Base-by-base conservation (phyloP, 768 basidiomycete species). In the Agaricus blazei region DNA sequence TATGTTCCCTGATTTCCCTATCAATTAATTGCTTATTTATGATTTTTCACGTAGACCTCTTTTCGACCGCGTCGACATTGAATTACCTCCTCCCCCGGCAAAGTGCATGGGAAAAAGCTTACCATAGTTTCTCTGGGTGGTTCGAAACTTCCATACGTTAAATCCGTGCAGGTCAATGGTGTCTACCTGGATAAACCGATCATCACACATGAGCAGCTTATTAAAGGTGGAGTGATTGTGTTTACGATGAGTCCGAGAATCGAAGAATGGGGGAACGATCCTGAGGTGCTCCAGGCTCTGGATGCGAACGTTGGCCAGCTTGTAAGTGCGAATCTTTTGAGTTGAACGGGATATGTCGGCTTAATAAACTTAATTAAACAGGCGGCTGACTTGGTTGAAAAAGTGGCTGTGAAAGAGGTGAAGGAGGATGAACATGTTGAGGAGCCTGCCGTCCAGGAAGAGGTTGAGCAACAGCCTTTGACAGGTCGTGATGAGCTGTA, bases 241-340 rank as follows among this genome's bases (percentile, higher is more conserved):
- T 90, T 88, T 60, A 77, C 79, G 58, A 89, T 90, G 87, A 81
- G 77, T 44, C 72, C 70, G 4, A 66, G 63, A 28, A 52, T 70
- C 3, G 64, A 71, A 54, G 58, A 34, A 9, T 73, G 72, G 72
- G 72, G 70, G 4, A 71, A 70, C 46, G 64, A 65, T 48, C 61
- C 54, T 4, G 60, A 51, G 8, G 59, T 67, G 2, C 58, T 68
- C 59, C 28, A 52, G 27, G 53, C 52, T 23, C 26, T 56, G 42
- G 54, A 44, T 28, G 24, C 43, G n/a, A 49, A 52, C 41, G 31
- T 57, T 3, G 49, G 46, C 4, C 37, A 52, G 36, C 23, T 50
- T 14, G 48, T 56, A 48, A 56, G 48, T 27, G 26, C 14, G 29
- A 15, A 14, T 31, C 28, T 27, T 19, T 4, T 34, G 8, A 3